Evolutionary conservation across 371 early-diverging fungal species (phyloP).

Genomic region (Apophysomyces ossiformis): DNA sequence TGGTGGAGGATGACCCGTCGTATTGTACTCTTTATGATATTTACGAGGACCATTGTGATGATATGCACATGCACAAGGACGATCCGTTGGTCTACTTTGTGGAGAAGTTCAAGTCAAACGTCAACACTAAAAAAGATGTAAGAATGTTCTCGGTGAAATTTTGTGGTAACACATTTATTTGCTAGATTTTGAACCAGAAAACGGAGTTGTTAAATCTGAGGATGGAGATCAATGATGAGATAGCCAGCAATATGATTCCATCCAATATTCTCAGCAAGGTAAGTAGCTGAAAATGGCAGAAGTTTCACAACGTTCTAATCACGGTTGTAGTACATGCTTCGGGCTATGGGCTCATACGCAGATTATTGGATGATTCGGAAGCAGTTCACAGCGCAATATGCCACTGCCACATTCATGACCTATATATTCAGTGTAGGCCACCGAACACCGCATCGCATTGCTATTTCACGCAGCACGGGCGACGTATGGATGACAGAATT

Average conservation of each 20-base stretch:
- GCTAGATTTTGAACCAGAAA: constrained; percentile 49
- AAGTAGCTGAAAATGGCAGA: neutral
- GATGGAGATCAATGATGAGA: constrained; percentile 83
- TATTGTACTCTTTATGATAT: constrained; percentile 86
- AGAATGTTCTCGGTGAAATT: constrained; percentile 8
- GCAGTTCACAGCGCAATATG: constrained; percentile 90
- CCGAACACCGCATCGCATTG: constrained; percentile 86
- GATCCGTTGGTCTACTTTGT: constrained; percentile 80
- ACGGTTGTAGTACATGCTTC: constrained; percentile 60
- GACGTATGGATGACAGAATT: constrained; percentile 84
- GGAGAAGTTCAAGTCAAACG: constrained; percentile 60
- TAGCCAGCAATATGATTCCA: constrained; percentile 79
- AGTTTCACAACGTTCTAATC: neutral
- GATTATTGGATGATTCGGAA: constrained; percentile 94
- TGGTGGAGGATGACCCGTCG: constrained; percentile 92
- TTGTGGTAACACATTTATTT: neutral
- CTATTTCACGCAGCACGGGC: constrained; percentile 83
- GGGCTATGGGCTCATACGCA: constrained; percentile 73
- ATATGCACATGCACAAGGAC: constrained; percentile 74
- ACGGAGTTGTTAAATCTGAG: constrained; percentile 75
- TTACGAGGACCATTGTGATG: constrained; percentile 83
- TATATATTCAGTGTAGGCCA: constrained; percentile 87
- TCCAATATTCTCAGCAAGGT: constrained; percentile 78
- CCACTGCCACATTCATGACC: constrained; percentile 87
- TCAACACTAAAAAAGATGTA: constrained; percentile 47